Percentiles rank a stretch among this genome's conserved stretches.
Conservation (phyloP, 2,329 filamentous ascomycete species). For the Sporothrix mexicana region DNA sequence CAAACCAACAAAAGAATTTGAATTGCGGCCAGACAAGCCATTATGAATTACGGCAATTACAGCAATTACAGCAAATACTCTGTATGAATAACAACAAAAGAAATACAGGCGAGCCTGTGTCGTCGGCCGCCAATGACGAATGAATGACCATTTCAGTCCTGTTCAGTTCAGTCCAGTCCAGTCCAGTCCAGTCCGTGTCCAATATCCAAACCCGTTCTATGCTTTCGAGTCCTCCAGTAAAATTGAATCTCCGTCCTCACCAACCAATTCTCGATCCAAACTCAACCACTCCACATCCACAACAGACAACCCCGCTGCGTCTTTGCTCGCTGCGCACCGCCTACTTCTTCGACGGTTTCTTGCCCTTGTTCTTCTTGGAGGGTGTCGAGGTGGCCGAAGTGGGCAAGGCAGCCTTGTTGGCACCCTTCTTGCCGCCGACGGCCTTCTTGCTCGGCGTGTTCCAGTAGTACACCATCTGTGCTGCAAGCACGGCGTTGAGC, state of each 20-base stretch:
- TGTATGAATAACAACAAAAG: conserved; percentile 7
- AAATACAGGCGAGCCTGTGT: neutral
- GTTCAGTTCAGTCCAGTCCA: neutral
- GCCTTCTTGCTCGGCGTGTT: conserved; percentile 57
- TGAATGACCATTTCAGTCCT: neutral
- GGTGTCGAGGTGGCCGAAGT: conserved; percentile 17
- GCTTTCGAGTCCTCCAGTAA: neutral
- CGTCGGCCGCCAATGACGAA: conserved; percentile 12
- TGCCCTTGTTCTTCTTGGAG: conserved; percentile 30
- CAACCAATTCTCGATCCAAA: neutral
- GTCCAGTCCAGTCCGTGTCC: neutral
- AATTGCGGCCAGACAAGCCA: neutral
- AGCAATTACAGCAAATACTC: neutral
- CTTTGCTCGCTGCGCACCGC: neutral
- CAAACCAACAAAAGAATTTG: conserved; percentile 5
- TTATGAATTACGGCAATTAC: conserved; percentile 15
- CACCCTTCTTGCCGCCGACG: conserved; percentile 6
- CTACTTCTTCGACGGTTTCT: conserved; percentile 33
- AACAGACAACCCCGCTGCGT: neutral
- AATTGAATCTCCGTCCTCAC: neutral
- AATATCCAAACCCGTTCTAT: conserved; percentile 5
- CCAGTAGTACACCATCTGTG: conserved; percentile 97
- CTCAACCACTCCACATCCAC: neutral
- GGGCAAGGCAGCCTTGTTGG: neutral
- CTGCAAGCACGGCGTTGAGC: conserved; percentile 85